These are phyloP conservation scores for Globisporangium acanthophoron DNA, from an alignment of 352 stramenopile genomes.

Conservation along the genomic window DNA sequence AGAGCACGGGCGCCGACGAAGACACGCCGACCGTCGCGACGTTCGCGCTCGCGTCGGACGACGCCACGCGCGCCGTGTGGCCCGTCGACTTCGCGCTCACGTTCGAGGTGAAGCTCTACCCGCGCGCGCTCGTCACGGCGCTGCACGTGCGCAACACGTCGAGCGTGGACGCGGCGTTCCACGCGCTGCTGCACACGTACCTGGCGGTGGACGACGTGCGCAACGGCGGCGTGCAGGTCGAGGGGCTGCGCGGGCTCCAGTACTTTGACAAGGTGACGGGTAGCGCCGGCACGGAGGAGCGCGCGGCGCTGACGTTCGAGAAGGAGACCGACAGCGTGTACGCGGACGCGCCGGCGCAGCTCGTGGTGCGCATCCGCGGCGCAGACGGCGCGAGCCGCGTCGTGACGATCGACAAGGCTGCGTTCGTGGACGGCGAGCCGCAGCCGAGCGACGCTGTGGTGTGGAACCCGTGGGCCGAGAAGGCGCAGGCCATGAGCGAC, in stretches of 20 bases:
- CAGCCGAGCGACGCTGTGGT: conserved; percentile 84
- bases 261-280: conserved; percentile 90
- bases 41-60: conserved; percentile 44
- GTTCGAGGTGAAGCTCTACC: conserved; percentile 87
- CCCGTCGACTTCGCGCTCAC: conserved; percentile 72
- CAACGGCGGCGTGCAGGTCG: conserved; percentile 28
- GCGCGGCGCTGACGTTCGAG: background rate
- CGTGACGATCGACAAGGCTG: conserved; percentile 72
- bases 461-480: conserved; percentile 93
- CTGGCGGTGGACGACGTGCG: background rate
- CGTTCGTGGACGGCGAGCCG: conserved; percentile 36
- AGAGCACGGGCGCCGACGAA: conserved; percentile 26
- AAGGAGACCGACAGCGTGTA: conserved; percentile 52
- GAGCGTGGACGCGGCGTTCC: conserved; percentile 81
- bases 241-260: conserved; percentile 79
- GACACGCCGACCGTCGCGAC: conserved; percentile 49
- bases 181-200: conserved; percentile 53
- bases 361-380: conserved; percentile 65
- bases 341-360: conserved; percentile 50
- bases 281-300: conserved; percentile 2
- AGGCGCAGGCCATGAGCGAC: conserved; percentile 91
- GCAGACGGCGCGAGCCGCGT: conserved; percentile 41
- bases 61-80: conserved; percentile 23
- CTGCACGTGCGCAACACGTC: conserved; percentile 91
- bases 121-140: conserved; percentile 74